Conservation (phyloP, 768 basidiomycete genomes). For the Mycena venus region DNA sequence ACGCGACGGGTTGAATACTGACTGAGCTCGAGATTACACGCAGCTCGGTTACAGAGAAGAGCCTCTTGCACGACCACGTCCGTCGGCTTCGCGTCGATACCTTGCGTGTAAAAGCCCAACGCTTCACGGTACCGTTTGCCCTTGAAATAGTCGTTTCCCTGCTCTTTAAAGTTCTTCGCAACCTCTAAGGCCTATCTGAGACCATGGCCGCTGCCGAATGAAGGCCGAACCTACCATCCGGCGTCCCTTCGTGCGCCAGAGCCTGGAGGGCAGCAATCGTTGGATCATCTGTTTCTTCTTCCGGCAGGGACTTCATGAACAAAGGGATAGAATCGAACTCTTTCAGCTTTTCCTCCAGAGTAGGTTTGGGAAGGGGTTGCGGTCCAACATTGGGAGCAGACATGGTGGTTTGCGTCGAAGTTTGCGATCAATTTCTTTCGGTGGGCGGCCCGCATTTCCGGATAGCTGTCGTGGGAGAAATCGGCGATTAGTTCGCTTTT, state of each 20-base stretch:
- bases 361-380: slow-evolving; percentile 45
- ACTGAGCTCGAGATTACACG: slow-evolving; percentile 93
- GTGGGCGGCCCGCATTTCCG: no score
- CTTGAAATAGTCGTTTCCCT: slow-evolving; percentile 95
- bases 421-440: background rate
- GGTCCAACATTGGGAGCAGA: slow-evolving; percentile 47
- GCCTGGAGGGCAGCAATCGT: slow-evolving; percentile 87
- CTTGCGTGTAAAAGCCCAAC: slow-evolving; percentile 90
- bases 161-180: slow-evolving; percentile 93
- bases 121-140: slow-evolving; percentile 92
- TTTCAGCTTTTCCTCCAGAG: slow-evolving; percentile 55
- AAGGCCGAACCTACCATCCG: slow-evolving; percentile 82
- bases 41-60: slow-evolving; percentile 90
- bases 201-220: background rate
- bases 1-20: slow-evolving; percentile 41
- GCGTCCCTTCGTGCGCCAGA: slow-evolving; percentile 90
- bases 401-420: background rate
- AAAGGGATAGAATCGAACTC: slow-evolving; percentile 80
- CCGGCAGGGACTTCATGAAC: slow-evolving; percentile 92
- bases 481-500: no score
- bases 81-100: slow-evolving; percentile 85
- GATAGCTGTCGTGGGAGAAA: no score
- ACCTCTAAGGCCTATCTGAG: slow-evolving; percentile 67
- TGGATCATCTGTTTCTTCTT: slow-evolving; percentile 72
- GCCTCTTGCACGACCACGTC: slow-evolving; percentile 71